Conservation (phyloP, 169 alveolate genomes). For the Plasmodium cynomolgi region DNA sequence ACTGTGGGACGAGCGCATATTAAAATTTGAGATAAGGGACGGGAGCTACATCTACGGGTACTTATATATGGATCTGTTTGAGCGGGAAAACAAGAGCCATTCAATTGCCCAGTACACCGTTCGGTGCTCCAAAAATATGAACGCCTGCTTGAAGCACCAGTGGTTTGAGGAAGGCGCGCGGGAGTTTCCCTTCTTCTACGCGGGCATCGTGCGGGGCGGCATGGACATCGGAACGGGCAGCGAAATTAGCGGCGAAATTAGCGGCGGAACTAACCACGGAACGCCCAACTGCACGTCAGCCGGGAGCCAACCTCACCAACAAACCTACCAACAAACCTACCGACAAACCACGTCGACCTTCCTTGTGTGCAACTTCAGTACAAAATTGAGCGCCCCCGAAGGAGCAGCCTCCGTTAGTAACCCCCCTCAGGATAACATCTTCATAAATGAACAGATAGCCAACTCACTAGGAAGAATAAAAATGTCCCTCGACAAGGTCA, state of each 20-base stretch:
- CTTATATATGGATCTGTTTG: conserved; percentile 84
- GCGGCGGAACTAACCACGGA: not conserved
- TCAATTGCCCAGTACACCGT: conserved; percentile 86
- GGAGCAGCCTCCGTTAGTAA: not conserved
- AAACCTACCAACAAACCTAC: conserved; percentile 25
- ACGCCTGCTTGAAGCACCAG: conserved; percentile 42
- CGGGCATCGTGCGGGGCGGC: conserved; percentile 39
- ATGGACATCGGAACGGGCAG: not conserved
- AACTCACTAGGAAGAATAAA: conserved; percentile 32
- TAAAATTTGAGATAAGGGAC: conserved; percentile 63
- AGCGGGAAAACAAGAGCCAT: conserved; percentile 77
- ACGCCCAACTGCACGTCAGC: not conserved
- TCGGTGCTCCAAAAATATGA: conserved; percentile 82
- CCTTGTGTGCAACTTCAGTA: conserved; percentile 79
- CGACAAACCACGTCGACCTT: conserved; percentile 83
- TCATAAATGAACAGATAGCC: not conserved
- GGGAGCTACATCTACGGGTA: conserved; percentile 33
- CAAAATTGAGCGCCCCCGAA: conserved; percentile 7
- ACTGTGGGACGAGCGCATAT: conserved; percentile 65
- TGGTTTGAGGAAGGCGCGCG: conserved; percentile 44
- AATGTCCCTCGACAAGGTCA: conserved; percentile 74
- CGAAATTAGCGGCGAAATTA: not conserved
- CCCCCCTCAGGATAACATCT: not conserved
- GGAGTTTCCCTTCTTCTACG: conserved; percentile 31
- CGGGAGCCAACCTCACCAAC: conserved; percentile 17